Conservation (phyloP, 192 early-diverging fungal species). For the Phlyctochytrium planicorne region DNA sequence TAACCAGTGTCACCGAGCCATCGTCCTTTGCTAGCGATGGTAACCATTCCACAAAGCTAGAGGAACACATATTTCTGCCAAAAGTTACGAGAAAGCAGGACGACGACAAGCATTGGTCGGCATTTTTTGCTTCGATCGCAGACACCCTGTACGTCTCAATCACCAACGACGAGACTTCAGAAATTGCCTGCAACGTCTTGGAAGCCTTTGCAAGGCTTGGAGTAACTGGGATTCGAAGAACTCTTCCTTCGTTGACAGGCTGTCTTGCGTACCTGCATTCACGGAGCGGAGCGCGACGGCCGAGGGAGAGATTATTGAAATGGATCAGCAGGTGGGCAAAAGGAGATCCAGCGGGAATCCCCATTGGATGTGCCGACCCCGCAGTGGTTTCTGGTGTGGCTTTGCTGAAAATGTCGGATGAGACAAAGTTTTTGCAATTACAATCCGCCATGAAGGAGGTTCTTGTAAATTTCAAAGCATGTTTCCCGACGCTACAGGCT, state of each 20-base stretch:
- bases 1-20: conserved; percentile 3
- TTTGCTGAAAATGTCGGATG: not conserved
- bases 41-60: not conserved
- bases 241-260: not conserved
- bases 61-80: not conserved
- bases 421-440: not conserved
- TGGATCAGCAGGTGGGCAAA: conserved; percentile 7
- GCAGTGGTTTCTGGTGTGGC: not conserved
- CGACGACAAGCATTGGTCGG: conserved; percentile 13
- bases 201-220: conserved; percentile 13
- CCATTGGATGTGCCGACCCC: not conserved
- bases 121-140: conserved; percentile 8
- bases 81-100: not conserved
- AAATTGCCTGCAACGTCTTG: conserved; percentile 16
- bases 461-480: not conserved
- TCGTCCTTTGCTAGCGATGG: not conserved
- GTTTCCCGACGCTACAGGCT: conserved; percentile 13
- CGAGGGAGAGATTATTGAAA: conserved; percentile 17
- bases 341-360: not conserved
- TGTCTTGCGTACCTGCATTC: conserved; percentile 13
- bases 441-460: conserved; percentile 13
- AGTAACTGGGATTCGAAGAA: not conserved
- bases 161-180: conserved; percentile 7
- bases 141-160: conserved; percentile 10
- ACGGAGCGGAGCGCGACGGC: not conserved